phyloP scores from a whole-genome alignment of 2,329 filamentous ascomycete species.

The Zymoseptoria brevis region DNA sequence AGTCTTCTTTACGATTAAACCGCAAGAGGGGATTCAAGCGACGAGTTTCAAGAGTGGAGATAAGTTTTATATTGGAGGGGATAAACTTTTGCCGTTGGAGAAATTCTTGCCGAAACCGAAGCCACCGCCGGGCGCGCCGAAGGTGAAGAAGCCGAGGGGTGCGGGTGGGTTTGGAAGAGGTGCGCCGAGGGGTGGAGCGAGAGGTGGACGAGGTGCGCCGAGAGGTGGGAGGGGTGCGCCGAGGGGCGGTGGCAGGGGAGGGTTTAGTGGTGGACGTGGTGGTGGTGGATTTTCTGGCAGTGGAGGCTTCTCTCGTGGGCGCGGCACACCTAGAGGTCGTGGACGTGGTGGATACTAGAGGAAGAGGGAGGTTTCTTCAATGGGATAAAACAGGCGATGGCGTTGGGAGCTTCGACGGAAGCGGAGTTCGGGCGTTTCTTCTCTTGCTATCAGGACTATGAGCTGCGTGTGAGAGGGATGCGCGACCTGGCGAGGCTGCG shows the following conservation, averaged over 20 bases:
- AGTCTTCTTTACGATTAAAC: slow-evolving; percentile 97
- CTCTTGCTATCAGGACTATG: not conserved
- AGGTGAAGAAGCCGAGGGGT: slow-evolving; percentile 63
- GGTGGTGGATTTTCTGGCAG: slow-evolving; percentile 23
- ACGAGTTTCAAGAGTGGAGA: slow-evolving; percentile 91
- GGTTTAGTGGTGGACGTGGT: slow-evolving; percentile 33
- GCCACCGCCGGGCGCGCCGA: slow-evolving; percentile 53
- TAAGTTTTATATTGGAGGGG: slow-evolving; percentile 82
- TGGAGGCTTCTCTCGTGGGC: slow-evolving; percentile 22
- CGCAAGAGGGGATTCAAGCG: slow-evolving; percentile 90
- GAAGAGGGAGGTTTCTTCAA: not conserved
- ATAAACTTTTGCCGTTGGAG: slow-evolving; percentile 91
- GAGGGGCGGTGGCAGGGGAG: slow-evolving; percentile 37
- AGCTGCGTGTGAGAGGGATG: not conserved
- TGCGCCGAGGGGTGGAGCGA: slow-evolving; percentile 19
- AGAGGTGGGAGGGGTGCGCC: slow-evolving; percentile 46
- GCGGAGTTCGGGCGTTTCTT: slow-evolving; percentile 1
- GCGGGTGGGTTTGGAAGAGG: slow-evolving; percentile 37
- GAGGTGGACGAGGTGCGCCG: slow-evolving; percentile 42
- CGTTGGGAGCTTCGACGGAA: not conserved
- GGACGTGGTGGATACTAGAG: slow-evolving; percentile 1
- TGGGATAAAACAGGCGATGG: not conserved
- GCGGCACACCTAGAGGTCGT: slow-evolving; percentile 5
- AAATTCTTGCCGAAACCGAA: slow-evolving; percentile 96
- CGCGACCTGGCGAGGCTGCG: no score